These are phyloP conservation scores for Amoeboaphelidium occidentale DNA, from an alignment of 371 early-diverging fungal genomes.

Conservation along the genomic window DNA sequence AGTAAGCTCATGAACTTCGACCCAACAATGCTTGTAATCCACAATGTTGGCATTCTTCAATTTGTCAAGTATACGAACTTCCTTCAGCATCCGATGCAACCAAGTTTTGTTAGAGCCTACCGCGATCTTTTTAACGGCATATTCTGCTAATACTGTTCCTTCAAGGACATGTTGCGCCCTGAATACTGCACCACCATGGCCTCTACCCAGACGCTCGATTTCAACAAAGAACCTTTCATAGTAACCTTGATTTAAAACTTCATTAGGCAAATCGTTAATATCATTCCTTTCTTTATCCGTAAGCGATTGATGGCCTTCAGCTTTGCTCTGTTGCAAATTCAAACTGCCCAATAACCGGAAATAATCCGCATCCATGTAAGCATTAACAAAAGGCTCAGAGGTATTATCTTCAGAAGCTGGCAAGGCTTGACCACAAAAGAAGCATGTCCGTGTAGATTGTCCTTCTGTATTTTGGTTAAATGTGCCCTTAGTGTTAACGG, in stretches of 20 bases:
- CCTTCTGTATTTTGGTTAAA: no score
- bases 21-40: conserved; percentile 54
- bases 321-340: no score
- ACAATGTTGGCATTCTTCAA: conserved; percentile 73
- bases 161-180: conserved; percentile 64
- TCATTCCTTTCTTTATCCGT: no score
- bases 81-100: conserved; percentile 76
- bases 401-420: no score
- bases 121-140: conserved; percentile 80
- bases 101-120: conserved; percentile 71
- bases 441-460: no score
- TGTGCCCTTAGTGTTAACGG: no score
- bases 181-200: conserved; percentile 70
- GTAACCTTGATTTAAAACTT: conserved; percentile 39
- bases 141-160: conserved; percentile 47
- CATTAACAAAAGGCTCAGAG: no score
- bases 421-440: no score
- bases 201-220: conserved; percentile 56
- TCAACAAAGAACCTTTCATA: conserved; percentile 83
- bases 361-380: no score
- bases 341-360: no score
- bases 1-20: neutral
- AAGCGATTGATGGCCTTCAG: no score
- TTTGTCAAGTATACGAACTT: conserved; percentile 67
- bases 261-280: conserved; percentile 1